Conservation (phyloP, 345 rosid species). For the Rhodamnia rubescens region DNA sequence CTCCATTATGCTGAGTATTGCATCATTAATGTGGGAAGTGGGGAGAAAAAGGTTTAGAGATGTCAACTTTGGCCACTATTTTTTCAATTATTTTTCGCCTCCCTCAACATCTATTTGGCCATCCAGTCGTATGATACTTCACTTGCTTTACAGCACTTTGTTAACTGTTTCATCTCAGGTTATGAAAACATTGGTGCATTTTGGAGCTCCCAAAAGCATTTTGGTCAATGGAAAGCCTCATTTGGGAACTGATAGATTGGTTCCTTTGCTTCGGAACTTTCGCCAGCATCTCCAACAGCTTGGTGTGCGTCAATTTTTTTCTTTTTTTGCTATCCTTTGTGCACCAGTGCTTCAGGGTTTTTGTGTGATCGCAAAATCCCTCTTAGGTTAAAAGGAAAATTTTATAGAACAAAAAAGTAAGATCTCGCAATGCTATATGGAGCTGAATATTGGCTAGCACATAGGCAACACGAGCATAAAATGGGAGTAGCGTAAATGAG, state of each 20-base stretch:
- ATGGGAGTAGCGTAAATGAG: too few relatives aligned
- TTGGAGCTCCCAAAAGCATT: constrained; percentile 82
- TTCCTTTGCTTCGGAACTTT: constrained; percentile 78
- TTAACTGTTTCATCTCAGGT: constrained; percentile 30
- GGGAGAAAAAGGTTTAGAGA: not conserved
- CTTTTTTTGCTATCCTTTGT: not conserved
- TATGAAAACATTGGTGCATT: constrained; percentile 80
- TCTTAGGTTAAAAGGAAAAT: too few relatives aligned
- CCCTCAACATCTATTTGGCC: not conserved
- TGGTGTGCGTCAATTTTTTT: constrained; percentile 44
- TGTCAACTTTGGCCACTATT: not conserved
- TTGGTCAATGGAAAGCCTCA: constrained; percentile 92
- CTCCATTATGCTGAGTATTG: not conserved
- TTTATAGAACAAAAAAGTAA: too few relatives aligned
- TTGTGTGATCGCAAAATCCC: too few relatives aligned
- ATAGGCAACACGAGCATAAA: too few relatives aligned
- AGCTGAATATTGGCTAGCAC: too few relatives aligned
- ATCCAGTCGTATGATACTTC: not conserved
- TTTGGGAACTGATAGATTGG: constrained; percentile 81
- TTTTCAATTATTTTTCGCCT: not conserved
- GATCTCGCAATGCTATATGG: too few relatives aligned
- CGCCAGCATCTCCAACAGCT: constrained; percentile 62
- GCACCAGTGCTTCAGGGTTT: too few relatives aligned
- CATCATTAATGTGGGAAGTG: not conserved
- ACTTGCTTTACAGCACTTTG: not conserved